phyloP scores from a whole-genome alignment of 805 yeast genomes.

The Yarrowia sp. region DNA sequence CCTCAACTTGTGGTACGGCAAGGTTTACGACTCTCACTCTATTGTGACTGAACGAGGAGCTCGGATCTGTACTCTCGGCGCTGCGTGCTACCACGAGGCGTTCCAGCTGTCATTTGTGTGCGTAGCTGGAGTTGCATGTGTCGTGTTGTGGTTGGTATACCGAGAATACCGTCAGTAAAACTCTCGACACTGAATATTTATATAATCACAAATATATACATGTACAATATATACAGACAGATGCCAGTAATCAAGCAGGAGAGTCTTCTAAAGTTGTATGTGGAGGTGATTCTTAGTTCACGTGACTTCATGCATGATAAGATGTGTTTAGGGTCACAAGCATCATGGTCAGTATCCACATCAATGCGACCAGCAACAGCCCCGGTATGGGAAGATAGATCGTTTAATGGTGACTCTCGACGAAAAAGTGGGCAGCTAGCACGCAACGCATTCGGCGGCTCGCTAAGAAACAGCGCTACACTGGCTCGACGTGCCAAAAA shows the following conservation, averaged over 20 bases:
- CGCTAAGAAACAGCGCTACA: conserved; percentile 2
- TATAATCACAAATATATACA: neutral
- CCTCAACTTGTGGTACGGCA: conserved; percentile 69
- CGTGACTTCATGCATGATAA: conserved; percentile 30
- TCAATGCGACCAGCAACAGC: conserved; percentile 31
- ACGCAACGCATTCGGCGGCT: conserved; percentile 18
- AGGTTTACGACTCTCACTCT: conserved; percentile 61
- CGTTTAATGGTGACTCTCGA: neutral
- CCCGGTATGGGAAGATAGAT: conserved; percentile 13
- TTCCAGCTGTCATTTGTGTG: conserved; percentile 40
- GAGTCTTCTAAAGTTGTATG: neutral
- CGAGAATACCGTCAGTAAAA: conserved; percentile 22
- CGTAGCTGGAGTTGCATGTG: conserved; percentile 10
- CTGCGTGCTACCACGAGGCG: conserved; percentile 43
- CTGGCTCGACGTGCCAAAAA: conserved; percentile 33
- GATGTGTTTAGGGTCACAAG: conserved; percentile 16
- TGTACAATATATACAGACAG: neutral
- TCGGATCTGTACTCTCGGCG: conserved; percentile 43
- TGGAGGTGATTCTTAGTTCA: neutral
- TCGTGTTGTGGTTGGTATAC: conserved; percentile 33
- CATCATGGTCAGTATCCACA: neutral
- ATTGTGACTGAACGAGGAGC: conserved; percentile 42
- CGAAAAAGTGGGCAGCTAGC: neutral
- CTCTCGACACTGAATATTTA: conserved; percentile 9
- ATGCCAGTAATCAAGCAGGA: too few species aligned